Conservation (phyloP, 164 flowering plant species). For the Nymphaea colorata region DNA sequence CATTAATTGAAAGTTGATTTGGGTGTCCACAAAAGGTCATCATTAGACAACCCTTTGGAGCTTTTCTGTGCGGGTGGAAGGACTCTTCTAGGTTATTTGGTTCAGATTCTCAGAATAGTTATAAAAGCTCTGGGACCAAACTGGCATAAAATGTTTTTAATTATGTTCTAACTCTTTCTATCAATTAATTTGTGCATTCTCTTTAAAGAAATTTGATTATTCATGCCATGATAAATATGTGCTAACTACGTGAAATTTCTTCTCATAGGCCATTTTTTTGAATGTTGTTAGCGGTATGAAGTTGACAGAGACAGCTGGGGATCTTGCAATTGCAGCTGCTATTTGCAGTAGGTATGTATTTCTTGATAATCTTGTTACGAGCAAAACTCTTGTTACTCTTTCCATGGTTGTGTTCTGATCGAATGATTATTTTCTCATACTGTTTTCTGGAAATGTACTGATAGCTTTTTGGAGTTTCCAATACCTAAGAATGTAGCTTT, state of each 20-base stretch:
- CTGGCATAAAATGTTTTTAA: too few relatives aligned
- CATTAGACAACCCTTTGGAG: too few relatives aligned
- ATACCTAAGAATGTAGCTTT: slow-evolving; percentile 73
- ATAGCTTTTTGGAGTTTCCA: slow-evolving; percentile 80
- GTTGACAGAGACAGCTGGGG: slow-evolving; percentile 79
- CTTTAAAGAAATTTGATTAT: too few relatives aligned
- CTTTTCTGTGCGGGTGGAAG: too few relatives aligned
- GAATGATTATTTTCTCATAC: not conserved
- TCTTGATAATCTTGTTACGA: not conserved
- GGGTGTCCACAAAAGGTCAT: too few relatives aligned
- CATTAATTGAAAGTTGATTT: too few relatives aligned
- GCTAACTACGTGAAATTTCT: not conserved
- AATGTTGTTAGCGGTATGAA: slow-evolving; percentile 81
- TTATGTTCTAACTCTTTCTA: not conserved
- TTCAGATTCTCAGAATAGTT: too few relatives aligned
- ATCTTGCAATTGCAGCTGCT: slow-evolving; percentile 95
- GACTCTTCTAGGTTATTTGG: too few relatives aligned
- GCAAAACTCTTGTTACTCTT: not conserved
- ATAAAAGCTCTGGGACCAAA: too few relatives aligned
- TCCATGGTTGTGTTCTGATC: too few relatives aligned
- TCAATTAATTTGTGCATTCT: too few relatives aligned
- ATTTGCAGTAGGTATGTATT: slow-evolving; percentile 82
- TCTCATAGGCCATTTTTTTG: slow-evolving; percentile 51
- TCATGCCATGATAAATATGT: too few relatives aligned
- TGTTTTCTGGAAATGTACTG: not conserved